These are phyloP conservation scores for Lactarius hatsudake DNA, from an alignment of 768 basidiomycete genomes.

Conservation along the genomic window DNA sequence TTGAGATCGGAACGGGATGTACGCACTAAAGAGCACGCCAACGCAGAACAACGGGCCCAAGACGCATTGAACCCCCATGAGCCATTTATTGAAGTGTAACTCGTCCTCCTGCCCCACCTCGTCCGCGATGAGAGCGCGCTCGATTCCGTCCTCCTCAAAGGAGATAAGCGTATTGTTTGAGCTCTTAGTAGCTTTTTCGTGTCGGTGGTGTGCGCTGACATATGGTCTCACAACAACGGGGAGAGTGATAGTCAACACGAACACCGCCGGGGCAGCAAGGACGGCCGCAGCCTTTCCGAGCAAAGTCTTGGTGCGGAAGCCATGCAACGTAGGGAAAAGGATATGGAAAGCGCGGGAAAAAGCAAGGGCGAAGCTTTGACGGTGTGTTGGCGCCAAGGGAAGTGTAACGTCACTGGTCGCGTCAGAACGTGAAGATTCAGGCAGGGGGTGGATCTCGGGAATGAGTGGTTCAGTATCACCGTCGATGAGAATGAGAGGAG, in stretches of 20 bases:
- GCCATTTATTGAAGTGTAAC: slow-evolving; percentile 70
- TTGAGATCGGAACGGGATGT: not conserved
- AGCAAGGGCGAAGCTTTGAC: slow-evolving; percentile 38
- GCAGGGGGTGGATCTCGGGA: slow-evolving; percentile 58
- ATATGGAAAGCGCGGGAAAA: slow-evolving; percentile 51
- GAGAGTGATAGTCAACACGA: slow-evolving; percentile 82
- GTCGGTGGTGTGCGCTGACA: slow-evolving; percentile 31
- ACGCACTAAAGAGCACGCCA: slow-evolving; percentile 73
- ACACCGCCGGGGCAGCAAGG: slow-evolving; percentile 83
- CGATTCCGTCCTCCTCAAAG: slow-evolving; percentile 75
- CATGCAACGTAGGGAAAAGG: slow-evolving; percentile 82
- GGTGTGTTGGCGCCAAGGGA: slow-evolving; percentile 41
- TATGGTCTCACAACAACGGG: slow-evolving; percentile 81
- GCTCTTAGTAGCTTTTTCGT: slow-evolving; percentile 41
- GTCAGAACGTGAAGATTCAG: slow-evolving; percentile 46
- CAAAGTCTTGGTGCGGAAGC: slow-evolving; percentile 66
- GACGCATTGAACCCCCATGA: slow-evolving; percentile 81
- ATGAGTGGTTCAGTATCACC: slow-evolving; percentile 24
- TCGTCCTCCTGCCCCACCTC: slow-evolving; percentile 71
- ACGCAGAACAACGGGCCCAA: slow-evolving; percentile 79
- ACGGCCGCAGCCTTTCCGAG: slow-evolving; percentile 70
- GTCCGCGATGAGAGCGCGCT: slow-evolving; percentile 67
- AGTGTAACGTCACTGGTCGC: slow-evolving; percentile 49
- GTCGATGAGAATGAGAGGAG: slow-evolving; percentile 23
- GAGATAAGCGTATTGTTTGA: slow-evolving; percentile 52